Evolutionary conservation across 179 eudicot species (phyloP).

Genomic region (Amaranthus tricolor): DNA sequence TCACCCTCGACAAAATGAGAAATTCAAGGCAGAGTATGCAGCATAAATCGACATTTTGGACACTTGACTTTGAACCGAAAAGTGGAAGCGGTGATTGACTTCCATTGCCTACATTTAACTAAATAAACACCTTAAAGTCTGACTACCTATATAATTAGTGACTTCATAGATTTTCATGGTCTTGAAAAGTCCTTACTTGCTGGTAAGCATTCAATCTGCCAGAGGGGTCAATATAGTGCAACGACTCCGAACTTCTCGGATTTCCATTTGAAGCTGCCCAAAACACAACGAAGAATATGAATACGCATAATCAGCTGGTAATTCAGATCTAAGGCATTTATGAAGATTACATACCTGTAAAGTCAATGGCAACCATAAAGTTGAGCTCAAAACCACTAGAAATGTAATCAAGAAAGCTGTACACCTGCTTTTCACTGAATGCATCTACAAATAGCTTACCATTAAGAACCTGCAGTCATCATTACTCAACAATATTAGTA

Average conservation of each 20-base stretch:
- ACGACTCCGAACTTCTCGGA: constrained; percentile 60
- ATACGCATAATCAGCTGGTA: neutral
- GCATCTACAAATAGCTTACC: constrained; percentile 75
- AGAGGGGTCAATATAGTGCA: constrained; percentile 81
- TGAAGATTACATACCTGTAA: constrained; percentile 56
- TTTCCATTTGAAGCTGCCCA: constrained; percentile 76
- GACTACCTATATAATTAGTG: neutral
- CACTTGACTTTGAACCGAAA: neutral
- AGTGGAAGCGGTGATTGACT: neutral
- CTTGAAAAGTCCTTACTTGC: constrained; percentile 43
- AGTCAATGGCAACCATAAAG: constrained; percentile 94
- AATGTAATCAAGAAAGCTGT: constrained; percentile 78
- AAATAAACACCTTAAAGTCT: neutral
- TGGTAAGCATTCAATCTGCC: constrained; percentile 85
- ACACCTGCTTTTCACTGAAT: constrained; percentile 47
- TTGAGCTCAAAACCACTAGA: constrained; percentile 88
- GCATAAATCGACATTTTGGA: neutral
- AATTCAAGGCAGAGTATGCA: neutral
- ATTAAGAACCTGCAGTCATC: constrained; percentile 56
- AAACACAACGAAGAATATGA: neutral
- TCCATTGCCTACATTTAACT: neutral
- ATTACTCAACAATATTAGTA: constrained; percentile 1
- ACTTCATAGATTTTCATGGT: neutral
- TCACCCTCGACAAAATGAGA: neutral
- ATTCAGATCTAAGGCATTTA: neutral